A percentile compares a stretch with the other conserved stretches of the same genome.
Evolutionary conservation across 345 rosid genomes (phyloP).

Genomic region (Populus nigra): DNA sequence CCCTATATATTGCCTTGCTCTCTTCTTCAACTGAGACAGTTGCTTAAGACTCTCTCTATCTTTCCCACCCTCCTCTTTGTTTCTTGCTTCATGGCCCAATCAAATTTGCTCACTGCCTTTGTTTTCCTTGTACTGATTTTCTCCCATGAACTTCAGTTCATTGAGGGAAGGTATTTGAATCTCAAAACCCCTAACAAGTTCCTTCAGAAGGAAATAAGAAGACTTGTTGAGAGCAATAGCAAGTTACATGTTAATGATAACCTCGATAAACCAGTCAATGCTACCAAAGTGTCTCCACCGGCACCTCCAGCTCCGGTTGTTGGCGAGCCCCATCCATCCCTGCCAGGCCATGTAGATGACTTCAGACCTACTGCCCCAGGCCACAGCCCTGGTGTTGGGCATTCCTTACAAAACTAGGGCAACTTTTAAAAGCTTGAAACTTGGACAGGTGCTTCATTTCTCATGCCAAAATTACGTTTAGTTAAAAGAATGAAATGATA

Average conservation of each 20-base stretch:
- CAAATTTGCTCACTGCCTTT: constrained; percentile 26
- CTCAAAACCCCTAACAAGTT: constrained; percentile 9
- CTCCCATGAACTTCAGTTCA: constrained; percentile 26
- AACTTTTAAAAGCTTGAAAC: not conserved
- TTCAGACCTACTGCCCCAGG: constrained; percentile 68
- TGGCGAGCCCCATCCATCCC: constrained; percentile 17
- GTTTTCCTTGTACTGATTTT: constrained; percentile 33
- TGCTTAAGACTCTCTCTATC: not conserved
- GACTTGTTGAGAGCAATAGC: not conserved
- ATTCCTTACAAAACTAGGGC: constrained; percentile 38
- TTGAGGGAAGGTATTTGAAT: constrained; percentile 42
- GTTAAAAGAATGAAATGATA: too few relatives aligned
- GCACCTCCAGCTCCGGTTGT: constrained; percentile 8
- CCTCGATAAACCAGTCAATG: not conserved
- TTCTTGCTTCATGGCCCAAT: constrained; percentile 37
- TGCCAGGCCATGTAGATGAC: constrained; percentile 35
- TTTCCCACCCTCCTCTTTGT: not conserved
- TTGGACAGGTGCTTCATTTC: not conserved
- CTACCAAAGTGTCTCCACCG: constrained; percentile 13
- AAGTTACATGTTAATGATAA: constrained; percentile 1
- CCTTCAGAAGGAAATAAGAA: constrained; percentile 8
- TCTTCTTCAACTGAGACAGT: not conserved
- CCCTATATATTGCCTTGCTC: not conserved
- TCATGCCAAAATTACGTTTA: too few relatives aligned
- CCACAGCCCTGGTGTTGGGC: constrained; percentile 65